Percentiles rank a stretch among this genome's conserved stretches.
Conservation (phyloP, 331 rosid genomes). For the Quercus phellos region DNA sequence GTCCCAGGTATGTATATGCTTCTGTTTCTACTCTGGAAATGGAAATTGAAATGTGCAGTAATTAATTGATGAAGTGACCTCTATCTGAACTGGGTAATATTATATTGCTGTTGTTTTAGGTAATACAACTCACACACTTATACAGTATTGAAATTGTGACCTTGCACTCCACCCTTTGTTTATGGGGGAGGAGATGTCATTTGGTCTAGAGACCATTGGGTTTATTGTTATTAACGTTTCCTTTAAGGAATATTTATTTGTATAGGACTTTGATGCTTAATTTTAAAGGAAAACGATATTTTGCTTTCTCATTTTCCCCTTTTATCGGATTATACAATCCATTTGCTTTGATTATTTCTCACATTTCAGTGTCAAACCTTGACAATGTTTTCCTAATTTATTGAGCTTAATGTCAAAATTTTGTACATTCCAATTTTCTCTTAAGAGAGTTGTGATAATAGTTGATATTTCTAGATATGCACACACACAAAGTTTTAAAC, state of each 20-base stretch:
- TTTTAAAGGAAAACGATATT: no score
- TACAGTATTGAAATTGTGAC: not conserved
- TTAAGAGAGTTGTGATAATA: not conserved
- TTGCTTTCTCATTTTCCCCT: no score
- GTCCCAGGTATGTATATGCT: slow-evolving; percentile 67
- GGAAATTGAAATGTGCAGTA: not conserved
- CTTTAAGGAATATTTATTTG: not conserved
- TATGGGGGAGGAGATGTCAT: not conserved
- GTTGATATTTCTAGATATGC: not conserved
- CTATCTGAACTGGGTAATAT: not conserved
- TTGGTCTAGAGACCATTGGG: not conserved
- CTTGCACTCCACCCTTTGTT: not conserved
- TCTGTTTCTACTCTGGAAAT: not conserved
- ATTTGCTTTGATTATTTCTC: not conserved
- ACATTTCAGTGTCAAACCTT: not conserved
- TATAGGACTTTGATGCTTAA: not conserved
- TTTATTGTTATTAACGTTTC: not conserved
- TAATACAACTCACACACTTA: not conserved
- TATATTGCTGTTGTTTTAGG: not conserved
- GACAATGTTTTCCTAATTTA: not conserved
- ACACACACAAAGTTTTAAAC: not conserved
- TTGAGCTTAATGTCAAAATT: no score
- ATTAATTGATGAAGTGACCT: not conserved
- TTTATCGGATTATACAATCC: no score
- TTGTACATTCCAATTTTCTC: not conserved